Evolutionary conservation across 257 asterid species (phyloP).

Genomic region (Leonotis leonurus): DNA sequence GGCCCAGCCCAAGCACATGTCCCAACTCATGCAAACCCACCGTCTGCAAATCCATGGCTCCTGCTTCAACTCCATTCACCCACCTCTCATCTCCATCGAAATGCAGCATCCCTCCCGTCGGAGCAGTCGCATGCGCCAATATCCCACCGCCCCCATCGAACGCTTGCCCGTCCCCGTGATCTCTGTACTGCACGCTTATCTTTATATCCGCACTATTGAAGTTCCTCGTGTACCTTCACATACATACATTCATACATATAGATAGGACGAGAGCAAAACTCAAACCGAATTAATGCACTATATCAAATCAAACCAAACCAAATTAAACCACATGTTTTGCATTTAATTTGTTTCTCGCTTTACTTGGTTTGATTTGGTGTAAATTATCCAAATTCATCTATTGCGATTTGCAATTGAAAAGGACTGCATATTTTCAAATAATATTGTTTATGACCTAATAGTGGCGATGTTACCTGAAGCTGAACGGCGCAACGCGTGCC

Average conservation of each 20-base stretch:
- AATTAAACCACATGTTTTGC: no score
- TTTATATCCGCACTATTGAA: constrained; percentile 15
- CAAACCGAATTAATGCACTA: constrained; percentile 24
- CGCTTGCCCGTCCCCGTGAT: constrained; percentile 16
- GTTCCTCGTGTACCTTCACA: not conserved
- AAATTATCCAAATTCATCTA: no score
- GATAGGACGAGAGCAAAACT: no score
- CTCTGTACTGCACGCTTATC: constrained; percentile 16
- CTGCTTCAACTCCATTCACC: constrained; percentile 14
- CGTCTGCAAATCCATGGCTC: constrained; percentile 15
- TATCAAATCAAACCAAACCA: no score
- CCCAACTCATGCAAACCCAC: constrained; percentile 37
- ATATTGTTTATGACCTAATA: no score
- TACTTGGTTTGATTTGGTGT: no score
- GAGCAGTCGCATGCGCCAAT: constrained; percentile 21
- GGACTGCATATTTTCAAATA: no score
- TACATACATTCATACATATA: no score
- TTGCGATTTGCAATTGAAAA: constrained; percentile 10
- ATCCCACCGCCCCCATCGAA: constrained; percentile 25
- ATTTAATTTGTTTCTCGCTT: no score
- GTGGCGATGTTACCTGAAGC: no score
- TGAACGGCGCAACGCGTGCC: constrained; percentile 4
- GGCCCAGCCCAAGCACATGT: constrained; percentile 19
- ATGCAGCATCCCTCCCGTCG: constrained; percentile 25
- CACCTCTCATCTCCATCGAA: constrained; percentile 29